Conservation (phyloP, 2,329 filamentous ascomycete species). For the Helotiales sp. region DNA sequence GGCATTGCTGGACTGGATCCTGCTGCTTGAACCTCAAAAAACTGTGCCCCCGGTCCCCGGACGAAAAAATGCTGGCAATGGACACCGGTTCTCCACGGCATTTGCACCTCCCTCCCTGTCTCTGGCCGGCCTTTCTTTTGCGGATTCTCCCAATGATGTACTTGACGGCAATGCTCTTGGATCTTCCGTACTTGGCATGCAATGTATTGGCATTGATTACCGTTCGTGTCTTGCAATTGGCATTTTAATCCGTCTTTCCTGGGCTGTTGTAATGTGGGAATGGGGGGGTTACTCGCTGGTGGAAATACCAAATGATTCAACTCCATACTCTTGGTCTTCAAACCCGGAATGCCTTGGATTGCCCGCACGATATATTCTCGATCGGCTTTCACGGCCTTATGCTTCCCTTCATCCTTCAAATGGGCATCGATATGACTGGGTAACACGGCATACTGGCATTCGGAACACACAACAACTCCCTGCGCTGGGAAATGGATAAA, state of each 20-base stretch:
- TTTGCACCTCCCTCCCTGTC: not conserved
- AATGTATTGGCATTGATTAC: no score
- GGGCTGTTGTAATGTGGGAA: no score
- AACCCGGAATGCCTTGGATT: no score
- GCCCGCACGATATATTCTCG: not conserved
- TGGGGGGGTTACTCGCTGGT: no score
- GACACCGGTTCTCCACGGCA: not conserved
- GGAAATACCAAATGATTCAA: not conserved
- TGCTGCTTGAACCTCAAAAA: not conserved
- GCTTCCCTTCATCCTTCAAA: constrained; percentile 1
- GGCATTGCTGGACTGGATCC: not conserved
- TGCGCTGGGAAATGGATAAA: constrained; percentile 15
- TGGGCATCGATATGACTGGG: not conserved
- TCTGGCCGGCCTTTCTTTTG: no score
- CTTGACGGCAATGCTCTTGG: not conserved
- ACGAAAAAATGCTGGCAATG: not conserved
- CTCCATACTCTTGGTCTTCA: no score
- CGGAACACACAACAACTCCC: constrained; percentile 6
- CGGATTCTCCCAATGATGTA: not conserved
- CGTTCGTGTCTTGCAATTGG: no score
- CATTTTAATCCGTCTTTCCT: no score
- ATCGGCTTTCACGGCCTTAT: not conserved
- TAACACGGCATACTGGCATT: constrained; percentile 16
- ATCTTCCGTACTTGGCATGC: not conserved
- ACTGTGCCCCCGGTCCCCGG: not conserved